These are phyloP conservation scores for Ceratocystiopsis sp. DNA, from an alignment of 2,329 filamentous ascomycete species.

Conservation along the genomic window DNA sequence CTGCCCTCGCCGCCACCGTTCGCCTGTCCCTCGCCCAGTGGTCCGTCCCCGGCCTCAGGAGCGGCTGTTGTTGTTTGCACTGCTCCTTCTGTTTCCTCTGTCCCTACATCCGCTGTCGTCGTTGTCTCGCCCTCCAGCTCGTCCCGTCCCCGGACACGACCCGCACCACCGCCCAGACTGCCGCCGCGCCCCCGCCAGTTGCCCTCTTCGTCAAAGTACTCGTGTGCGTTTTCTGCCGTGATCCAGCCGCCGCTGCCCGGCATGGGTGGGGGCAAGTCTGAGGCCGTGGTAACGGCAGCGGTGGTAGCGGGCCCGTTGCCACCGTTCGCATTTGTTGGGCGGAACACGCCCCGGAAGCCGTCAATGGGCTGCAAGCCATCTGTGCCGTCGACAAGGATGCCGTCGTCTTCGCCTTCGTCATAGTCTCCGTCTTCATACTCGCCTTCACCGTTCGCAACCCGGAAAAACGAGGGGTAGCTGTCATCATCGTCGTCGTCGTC, in stretches of 20 bases:
- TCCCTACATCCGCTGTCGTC: constrained; percentile 15
- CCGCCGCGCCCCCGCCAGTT: constrained; percentile 49
- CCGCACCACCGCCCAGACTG: constrained; percentile 47
- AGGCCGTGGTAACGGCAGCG: constrained; percentile 23
- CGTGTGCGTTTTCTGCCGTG: constrained; percentile 75
- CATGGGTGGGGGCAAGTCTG: constrained; percentile 45
- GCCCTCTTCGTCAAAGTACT: constrained; percentile 67
- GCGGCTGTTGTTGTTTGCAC: no score
- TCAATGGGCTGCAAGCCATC: constrained; percentile 32
- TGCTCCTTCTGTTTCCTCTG: background rate
- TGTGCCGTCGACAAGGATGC: constrained; percentile 40
- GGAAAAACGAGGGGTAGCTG: constrained; percentile 39
- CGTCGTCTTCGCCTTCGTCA: constrained; percentile 34
- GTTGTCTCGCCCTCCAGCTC: constrained; percentile 25
- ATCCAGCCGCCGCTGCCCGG: constrained; percentile 71
- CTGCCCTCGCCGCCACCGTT: constrained; percentile 14
- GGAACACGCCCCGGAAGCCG: constrained; percentile 39
- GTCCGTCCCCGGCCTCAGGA: no score
- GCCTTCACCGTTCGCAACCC: constrained; percentile 35
- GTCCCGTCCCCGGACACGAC: constrained; percentile 34
- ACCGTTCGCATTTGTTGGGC: constrained; percentile 1
- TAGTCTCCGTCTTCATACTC: constrained; percentile 26
- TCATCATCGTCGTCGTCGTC: constrained; percentile 35
- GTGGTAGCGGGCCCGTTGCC: constrained; percentile 14
- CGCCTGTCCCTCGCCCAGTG: no score